Base-by-base conservation (phyloP, 1,139 yeast genomes). In the Blastobotrys apis region DNA sequence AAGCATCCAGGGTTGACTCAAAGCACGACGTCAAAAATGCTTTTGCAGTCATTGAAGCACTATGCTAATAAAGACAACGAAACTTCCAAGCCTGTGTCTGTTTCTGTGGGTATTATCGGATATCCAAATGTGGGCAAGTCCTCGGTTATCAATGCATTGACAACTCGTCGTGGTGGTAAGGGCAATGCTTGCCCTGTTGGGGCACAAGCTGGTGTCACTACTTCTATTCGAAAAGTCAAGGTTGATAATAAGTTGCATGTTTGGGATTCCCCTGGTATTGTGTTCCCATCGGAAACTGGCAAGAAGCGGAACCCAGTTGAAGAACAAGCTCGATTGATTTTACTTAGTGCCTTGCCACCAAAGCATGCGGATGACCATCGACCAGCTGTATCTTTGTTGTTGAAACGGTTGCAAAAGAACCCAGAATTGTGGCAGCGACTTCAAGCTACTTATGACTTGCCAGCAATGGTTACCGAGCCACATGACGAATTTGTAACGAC, bases 51-150 rank as follows among this genome's bases (percentile, higher is more conserved):
- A 4, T 78, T 92, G 58, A 92, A 92, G 67, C 76, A 88, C 43
- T 92, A 82, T 64, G 90, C 98, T 13, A 74, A 78, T 51, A 83
- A 84, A 64, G 78, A 88, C 30, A 84, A 88, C 62, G n/a, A n/a
- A n/a, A 27, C 32, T 37, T 33, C 40, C 4, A 75, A 90, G 58
- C 90, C 90, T 65, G 78, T 98, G 64, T 80, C 95, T n/a, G 81
- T 90, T 47, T 77, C 87, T 33, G 97, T 88, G 39, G 98, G 99
- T 60, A 95, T 92, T 38, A 85, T 94, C 57, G 97, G 97, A 25
- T 90, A 88, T 64, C 97, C 97, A 39, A 92, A 92, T 22, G 97
- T 90, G 43, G 97, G 97, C 73, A 90, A 90, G 65, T 90, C 97
- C 1, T 88, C 97, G 9, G 90, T 97, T 9, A 90, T 92, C 60